Evolutionary conservation across 2,329 filamentous ascomycete species (phyloP).

Genomic region (Byssothecium circinans): DNA sequence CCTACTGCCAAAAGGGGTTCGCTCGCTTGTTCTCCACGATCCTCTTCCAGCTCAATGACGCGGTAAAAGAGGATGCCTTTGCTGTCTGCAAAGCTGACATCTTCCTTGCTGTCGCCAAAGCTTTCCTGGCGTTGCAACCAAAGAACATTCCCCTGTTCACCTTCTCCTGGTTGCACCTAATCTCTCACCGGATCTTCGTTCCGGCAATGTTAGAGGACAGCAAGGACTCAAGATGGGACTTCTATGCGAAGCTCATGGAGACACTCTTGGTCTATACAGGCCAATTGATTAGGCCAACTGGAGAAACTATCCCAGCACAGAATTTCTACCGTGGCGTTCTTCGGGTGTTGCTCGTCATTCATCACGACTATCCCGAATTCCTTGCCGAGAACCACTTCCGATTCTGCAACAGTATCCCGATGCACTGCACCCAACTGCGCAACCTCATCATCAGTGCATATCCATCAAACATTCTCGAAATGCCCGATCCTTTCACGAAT

Average conservation of each 20-base stretch:
- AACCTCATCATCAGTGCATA: slow-evolving; percentile 86
- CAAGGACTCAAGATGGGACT: slow-evolving; percentile 68
- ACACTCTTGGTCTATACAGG: slow-evolving; percentile 73
- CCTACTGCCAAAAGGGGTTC: slow-evolving; percentile 86
- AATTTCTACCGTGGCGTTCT: slow-evolving; percentile 83
- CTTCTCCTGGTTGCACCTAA: slow-evolving; percentile 79
- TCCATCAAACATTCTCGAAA: slow-evolving; percentile 68
- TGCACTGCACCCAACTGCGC: slow-evolving; percentile 81
- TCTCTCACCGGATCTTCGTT: slow-evolving; percentile 84
- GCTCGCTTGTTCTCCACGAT: slow-evolving; percentile 85
- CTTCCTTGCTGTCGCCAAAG: slow-evolving; percentile 69
- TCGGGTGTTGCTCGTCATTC: slow-evolving; percentile 79
- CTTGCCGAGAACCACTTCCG: slow-evolving; percentile 82
- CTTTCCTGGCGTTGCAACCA: slow-evolving; percentile 74
- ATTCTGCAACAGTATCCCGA: slow-evolving; percentile 78
- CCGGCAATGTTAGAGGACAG: slow-evolving; percentile 71
- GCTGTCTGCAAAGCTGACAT: slow-evolving; percentile 66
- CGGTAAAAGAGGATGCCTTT: slow-evolving; percentile 47
- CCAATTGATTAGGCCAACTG: slow-evolving; percentile 74
- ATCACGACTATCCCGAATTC: slow-evolving; percentile 95
- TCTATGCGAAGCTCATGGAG: slow-evolving; percentile 73
- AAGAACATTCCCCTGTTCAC: slow-evolving; percentile 77
- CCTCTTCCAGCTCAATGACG: slow-evolving; percentile 73
- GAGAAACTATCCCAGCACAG: slow-evolving; percentile 69
- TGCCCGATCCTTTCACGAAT: slow-evolving; percentile 71